These are phyloP conservation scores for Aspergillus asperescens DNA, from an alignment of 495 filamentous ascomycete genomes.

Conservation along the genomic window DNA sequence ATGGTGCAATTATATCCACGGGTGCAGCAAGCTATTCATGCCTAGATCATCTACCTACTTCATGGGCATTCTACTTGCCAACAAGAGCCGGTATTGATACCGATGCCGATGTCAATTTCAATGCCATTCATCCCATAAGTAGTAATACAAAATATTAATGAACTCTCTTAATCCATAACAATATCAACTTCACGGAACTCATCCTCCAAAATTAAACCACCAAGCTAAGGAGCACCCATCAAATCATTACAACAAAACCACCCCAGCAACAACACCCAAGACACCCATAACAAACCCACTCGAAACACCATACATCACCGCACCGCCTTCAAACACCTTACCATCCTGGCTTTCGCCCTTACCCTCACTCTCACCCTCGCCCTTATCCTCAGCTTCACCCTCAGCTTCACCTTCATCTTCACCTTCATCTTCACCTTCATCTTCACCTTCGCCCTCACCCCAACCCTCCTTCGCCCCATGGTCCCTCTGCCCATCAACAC, in stretches of 20 bases:
- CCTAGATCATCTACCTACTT: constrained; percentile 28
- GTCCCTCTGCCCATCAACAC: background rate
- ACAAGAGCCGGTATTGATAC: too few relatives aligned
- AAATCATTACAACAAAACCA: constrained; percentile 1
- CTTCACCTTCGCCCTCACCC: background rate
- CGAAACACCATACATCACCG: background rate
- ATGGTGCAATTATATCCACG: constrained; percentile 79
- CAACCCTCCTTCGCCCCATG: background rate
- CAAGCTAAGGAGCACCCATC: background rate
- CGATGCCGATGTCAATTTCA: too few relatives aligned
- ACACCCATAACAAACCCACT: background rate
- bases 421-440: background rate
- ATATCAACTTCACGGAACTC: too few relatives aligned
- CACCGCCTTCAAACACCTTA: constrained; percentile 1
- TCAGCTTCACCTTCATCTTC: too few relatives aligned
- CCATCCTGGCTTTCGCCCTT: background rate
- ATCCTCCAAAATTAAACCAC: too few relatives aligned
- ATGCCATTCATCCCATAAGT: background rate
- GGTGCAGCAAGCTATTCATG: constrained; percentile 68
- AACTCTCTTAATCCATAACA: too few relatives aligned
- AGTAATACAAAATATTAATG: background rate
- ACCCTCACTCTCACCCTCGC: background rate
- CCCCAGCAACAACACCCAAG: background rate
- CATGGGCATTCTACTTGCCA: too few relatives aligned
- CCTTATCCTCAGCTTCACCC: background rate